Evolutionary conservation across 2,329 filamentous ascomycete genomes (phyloP), one percentile per base, ranked within the genome.

Genomic region (Colletotrichum sp.): DNA sequence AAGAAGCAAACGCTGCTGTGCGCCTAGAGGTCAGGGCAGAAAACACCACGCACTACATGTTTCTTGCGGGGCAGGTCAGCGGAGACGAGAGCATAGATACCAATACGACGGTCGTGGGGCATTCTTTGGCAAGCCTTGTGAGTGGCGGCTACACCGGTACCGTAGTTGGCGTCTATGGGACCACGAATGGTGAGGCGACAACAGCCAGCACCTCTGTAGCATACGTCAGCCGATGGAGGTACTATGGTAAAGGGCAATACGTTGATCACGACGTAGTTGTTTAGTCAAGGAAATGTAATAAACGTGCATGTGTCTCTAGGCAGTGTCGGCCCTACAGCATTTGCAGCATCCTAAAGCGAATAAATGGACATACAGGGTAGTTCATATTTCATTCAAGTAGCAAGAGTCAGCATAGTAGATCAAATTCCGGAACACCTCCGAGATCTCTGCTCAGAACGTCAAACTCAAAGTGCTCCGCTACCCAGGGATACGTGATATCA

Each of bases 71-170:
- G 4, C 55, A 26, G 55, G 55, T 58, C 16, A 28, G 24, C 24
- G 2, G 2, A 10, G 7, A 10, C 1, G 2, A 28, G 24, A 13
- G n/a, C 10, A 2, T 3, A n/a, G 15, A 58, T 21, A 18, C 7
- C 24, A 4, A 58, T 3, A 28, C 2, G 55, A 58, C 55, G 1
- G 8, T 58, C 26, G 24, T 58, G 5, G 55, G 55, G 21, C 24
- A 58, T 58, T 58, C 55, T 28, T 4, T 16, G 24, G 55, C 55
- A 28, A 58, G 24, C 15, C 16, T 58, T 28, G 24, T 58, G 15
- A 58, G 55, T 58, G 55, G 55, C 55, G 24, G 55, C 15, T 58
- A 58, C 55, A 58, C 24, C 15, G 55, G 55, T 5, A 58, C 55
- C 21, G 55, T 58, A 18, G 24, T 58, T 28, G 55, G 55, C 1